Percentiles rank a stretch among this genome's conserved stretches.
These are phyloP conservation scores for Eucommia ulmoides DNA, from an alignment of 257 asterid species.

Conservation along the genomic window DNA sequence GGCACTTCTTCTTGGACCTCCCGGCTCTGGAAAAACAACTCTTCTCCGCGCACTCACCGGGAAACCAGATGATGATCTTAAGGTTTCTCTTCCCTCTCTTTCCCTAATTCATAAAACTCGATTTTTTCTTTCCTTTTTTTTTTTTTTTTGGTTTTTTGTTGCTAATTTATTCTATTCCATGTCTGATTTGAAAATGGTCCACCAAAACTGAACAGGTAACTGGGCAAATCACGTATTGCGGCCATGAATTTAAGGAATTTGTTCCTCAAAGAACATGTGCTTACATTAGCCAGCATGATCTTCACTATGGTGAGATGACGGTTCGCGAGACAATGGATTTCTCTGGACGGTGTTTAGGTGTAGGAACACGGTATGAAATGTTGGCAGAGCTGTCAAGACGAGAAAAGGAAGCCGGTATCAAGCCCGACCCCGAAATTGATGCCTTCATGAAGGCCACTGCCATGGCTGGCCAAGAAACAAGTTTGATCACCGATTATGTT, in stretches of 20 bases:
- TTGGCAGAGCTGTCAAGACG: constrained; percentile 51
- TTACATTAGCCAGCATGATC: constrained; percentile 83
- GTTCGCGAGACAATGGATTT: constrained; percentile 88
- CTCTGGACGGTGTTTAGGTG: constrained; percentile 87
- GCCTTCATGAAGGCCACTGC: constrained; percentile 82
- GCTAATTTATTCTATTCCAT: too few species aligned
- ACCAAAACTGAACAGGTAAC: constrained; percentile 51
- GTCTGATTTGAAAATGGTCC: too few species aligned
- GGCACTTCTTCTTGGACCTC: constrained; percentile 87
- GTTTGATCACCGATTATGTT: constrained; percentile 69
- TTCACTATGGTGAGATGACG: constrained; percentile 89
- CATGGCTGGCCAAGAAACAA: constrained; percentile 62
- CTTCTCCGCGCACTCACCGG: constrained; percentile 73
- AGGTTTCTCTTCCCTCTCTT: constrained; percentile 19
- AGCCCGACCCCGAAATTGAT: constrained; percentile 62
- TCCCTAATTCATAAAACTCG: too few species aligned
- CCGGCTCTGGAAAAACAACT: constrained; percentile 87
- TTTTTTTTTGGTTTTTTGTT: too few species aligned
- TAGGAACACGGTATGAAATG: constrained; percentile 74
- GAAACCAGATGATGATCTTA: constrained; percentile 59
- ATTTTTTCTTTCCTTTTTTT: too few species aligned
- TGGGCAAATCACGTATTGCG: constrained; percentile 74
- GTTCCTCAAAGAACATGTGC: constrained; percentile 86
- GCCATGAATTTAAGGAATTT: constrained; percentile 69
- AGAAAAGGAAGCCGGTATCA: constrained; percentile 42